Base-by-base conservation (phyloP, 768 basidiomycete species). In the Phlebiopsis flavidoalba region DNA sequence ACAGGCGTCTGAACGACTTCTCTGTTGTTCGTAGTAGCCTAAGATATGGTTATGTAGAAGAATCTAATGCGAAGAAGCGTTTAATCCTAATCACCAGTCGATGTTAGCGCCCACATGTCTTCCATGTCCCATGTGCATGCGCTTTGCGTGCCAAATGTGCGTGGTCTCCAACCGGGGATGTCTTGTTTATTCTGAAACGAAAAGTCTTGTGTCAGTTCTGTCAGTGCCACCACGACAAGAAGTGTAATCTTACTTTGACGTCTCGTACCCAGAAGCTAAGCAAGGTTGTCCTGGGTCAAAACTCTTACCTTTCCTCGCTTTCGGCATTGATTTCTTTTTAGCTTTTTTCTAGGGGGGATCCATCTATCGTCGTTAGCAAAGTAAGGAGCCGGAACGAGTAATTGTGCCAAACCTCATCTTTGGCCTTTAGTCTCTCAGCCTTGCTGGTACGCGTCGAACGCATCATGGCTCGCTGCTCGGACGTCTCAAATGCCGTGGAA, bases 151-250 rank as follows among this genome's bases (percentile, higher is more conserved):
- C 93, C 95, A 98, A 19, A 98, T 74, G 71, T 99, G 97, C 5
- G 95, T n/a, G n/a, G n/a, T 96, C 70, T 96, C 93, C 0, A 99
- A 83, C 96, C 96, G n/a, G n/a, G n/a, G n/a, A 98, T 12, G 81
- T 76, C 72, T 98, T 98, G 64, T 91, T 81, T n/a, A n/a, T 33
- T 79, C 95, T 97, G 64, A 46, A 53, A 33, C n/a, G 31, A 8
- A 14, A 36, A 17, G 36, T n/a, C n/a, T n/a, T n/a, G n/a, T n/a
- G 35, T 45, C 37, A 43, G 19, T 11, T 21, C 12, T 11, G 54
- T 12, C 2, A 0, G n/a, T 8, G 24, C 14, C 21, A n/a, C n/a
- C n/a, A 24, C 24, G 14, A 55, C 14, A 14, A 14, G 21, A 45
- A 22, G 15, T 22, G 17, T 26, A 8, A 31, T 57, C 74, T 64